phyloP scores from a whole-genome alignment of 306 rosid genomes.

The Lathyrus aphaca region DNA sequence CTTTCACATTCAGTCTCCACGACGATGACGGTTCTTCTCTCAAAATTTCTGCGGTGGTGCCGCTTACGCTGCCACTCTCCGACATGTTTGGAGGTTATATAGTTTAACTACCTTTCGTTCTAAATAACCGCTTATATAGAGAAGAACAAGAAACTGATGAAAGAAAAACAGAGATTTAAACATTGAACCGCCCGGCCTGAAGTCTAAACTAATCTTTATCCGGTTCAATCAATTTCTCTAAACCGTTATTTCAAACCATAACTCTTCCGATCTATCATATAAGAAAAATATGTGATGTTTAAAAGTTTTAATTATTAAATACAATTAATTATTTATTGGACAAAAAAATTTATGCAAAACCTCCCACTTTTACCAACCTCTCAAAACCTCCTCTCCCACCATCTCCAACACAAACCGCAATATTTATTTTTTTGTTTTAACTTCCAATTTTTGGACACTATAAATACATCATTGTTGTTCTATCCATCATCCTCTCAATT shows the following conservation, averaged over 20 bases:
- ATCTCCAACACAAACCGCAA: no score
- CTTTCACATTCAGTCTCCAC: constrained; percentile 47
- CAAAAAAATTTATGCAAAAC: no score
- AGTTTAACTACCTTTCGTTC: background rate
- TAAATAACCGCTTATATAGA: background rate
- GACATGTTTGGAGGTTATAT: constrained; percentile 17
- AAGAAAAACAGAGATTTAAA: background rate
- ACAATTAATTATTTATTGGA: no score
- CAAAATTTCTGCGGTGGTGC: background rate
- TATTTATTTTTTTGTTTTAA: no score
- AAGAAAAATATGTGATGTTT: no score
- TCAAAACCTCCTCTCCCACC: no score
- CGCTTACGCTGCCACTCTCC: background rate
- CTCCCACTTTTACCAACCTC: no score
- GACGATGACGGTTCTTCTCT: constrained; percentile 8
- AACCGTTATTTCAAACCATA: background rate
- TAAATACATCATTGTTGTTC: no score
- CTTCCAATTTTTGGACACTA: no score
- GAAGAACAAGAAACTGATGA: background rate
- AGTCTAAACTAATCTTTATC: background rate
- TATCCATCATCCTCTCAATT: no score
- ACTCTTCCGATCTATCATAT: no score
- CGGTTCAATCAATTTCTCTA: background rate
- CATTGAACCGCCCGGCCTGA: background rate
- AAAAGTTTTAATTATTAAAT: no score